phyloP scores from a whole-genome alignment of 202 grass and related monocot genomes.

The Hordeum pubiflorum region DNA sequence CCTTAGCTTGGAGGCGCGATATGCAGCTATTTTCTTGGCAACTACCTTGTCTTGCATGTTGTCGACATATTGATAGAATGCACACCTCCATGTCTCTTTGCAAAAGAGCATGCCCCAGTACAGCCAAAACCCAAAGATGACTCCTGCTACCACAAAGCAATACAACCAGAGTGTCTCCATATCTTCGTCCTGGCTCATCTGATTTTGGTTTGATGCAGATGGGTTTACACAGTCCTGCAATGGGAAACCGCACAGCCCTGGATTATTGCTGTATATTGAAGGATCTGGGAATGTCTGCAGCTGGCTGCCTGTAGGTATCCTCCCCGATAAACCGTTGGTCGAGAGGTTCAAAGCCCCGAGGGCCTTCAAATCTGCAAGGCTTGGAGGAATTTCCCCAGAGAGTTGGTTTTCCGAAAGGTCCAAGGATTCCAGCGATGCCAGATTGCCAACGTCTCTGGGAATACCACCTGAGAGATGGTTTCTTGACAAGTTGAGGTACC shows the following conservation, averaged over 20 bases:
- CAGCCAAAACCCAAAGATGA: background rate
- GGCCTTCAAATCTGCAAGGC: background rate
- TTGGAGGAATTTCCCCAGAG: background rate
- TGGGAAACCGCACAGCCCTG: background rate
- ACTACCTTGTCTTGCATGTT: background rate
- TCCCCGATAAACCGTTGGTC: background rate
- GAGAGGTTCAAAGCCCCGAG: background rate
- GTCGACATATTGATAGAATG: background rate
- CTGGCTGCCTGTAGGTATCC: background rate
- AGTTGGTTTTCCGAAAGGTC: background rate
- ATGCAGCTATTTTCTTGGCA: background rate
- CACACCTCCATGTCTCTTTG: background rate
- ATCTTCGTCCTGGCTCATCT: background rate
- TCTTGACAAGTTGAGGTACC: constrained; percentile 5
- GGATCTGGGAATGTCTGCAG: background rate
- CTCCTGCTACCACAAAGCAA: background rate
- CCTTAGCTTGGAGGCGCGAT: background rate
- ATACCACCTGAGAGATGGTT: background rate
- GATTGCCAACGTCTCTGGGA: background rate
- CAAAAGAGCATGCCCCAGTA: background rate
- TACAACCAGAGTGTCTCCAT: background rate
- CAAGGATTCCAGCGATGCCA: background rate
- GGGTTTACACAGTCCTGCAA: background rate
- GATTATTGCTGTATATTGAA: background rate
- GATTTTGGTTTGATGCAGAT: background rate